phyloP scores from a whole-genome alignment of 805 yeast genomes.

The Barnettozyma botsteinii region DNA sequence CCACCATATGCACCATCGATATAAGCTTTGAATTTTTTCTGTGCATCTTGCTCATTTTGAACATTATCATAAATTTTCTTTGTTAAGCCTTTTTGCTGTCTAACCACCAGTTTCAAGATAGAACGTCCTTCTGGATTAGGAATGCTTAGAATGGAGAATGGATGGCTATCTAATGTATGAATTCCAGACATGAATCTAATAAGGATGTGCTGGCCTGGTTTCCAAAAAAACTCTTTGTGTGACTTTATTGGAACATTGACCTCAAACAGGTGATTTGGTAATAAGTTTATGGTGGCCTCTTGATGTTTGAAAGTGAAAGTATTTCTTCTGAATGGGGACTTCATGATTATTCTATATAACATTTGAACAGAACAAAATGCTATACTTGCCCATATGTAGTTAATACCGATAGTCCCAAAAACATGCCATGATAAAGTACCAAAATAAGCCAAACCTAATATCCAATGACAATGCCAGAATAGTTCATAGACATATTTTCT shows the following conservation, averaged over 20 bases:
- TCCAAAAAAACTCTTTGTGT: slow-evolving; percentile 36
- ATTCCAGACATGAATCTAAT: slow-evolving; percentile 40
- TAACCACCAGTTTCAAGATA: slow-evolving; percentile 37
- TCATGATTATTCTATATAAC: slow-evolving; percentile 39
- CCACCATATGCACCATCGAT: slow-evolving; percentile 61
- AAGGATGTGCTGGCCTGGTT: slow-evolving; percentile 51
- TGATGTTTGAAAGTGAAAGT: slow-evolving; percentile 35
- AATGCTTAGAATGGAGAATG: slow-evolving; percentile 44
- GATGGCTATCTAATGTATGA: slow-evolving; percentile 46
- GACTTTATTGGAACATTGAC: slow-evolving; percentile 26
- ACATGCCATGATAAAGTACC: slow-evolving; percentile 43
- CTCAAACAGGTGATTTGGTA: slow-evolving; percentile 28
- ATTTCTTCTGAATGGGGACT: slow-evolving; percentile 42
- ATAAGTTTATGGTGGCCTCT: slow-evolving; percentile 27
- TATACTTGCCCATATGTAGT: slow-evolving; percentile 45
- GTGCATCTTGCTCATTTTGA: slow-evolving; percentile 22
- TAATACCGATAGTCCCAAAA: slow-evolving; percentile 29
- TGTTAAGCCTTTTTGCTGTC: slow-evolving; percentile 45
- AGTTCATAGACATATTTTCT: slow-evolving; percentile 40
- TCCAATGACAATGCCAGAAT: slow-evolving; percentile 50
- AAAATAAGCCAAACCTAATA: slow-evolving; percentile 42
- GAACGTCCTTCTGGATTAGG: slow-evolving; percentile 9
- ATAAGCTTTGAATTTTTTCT: slow-evolving; percentile 22
- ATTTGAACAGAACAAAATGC: slow-evolving; percentile 48
- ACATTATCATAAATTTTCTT: slow-evolving; percentile 23